Percentiles rank a stretch among this genome's conserved stretches.
Evolutionary conservation across 2,329 filamentous ascomycete genomes (phyloP).

Genomic region (Pseudocercospora crystallina): DNA sequence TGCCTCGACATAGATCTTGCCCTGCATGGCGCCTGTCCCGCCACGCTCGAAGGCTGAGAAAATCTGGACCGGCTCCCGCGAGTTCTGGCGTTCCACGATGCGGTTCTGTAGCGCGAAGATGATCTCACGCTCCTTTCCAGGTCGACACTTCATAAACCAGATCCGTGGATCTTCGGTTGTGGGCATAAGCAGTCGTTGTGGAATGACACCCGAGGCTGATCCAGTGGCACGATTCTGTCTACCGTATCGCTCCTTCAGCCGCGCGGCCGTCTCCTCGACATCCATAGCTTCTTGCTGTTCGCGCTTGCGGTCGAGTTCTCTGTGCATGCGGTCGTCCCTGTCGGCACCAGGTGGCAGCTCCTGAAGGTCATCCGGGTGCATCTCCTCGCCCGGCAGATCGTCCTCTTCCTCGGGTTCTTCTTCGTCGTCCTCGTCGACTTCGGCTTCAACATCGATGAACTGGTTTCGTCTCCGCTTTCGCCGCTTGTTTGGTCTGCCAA

Average conservation of each 20-base stretch:
- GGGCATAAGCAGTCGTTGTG: constrained; percentile 82
- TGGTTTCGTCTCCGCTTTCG: constrained; percentile 70
- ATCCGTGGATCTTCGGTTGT: constrained; percentile 95
- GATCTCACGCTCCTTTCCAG: constrained; percentile 92
- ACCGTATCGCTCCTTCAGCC: constrained; percentile 84
- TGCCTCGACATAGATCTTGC: constrained; percentile 94
- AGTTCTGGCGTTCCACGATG: constrained; percentile 74
- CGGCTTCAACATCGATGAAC: constrained; percentile 97
- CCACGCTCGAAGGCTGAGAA: constrained; percentile 91
- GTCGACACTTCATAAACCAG: constrained; percentile 89
- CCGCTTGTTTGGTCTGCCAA: constrained; percentile 61
- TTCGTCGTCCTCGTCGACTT: constrained; percentile 92
- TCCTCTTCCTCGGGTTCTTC: constrained; percentile 86
- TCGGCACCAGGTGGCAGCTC: constrained; percentile 72
- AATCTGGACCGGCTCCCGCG: constrained; percentile 78
- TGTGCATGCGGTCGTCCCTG: constrained; percentile 86
- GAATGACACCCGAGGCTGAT: constrained; percentile 73
- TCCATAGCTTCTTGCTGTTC: constrained; percentile 86
- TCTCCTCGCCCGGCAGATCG: constrained; percentile 79
- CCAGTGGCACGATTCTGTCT: constrained; percentile 65
- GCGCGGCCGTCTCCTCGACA: constrained; percentile 87
- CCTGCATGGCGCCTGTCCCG: constrained; percentile 71
- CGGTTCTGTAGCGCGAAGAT: constrained; percentile 85
- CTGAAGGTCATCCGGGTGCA: constrained; percentile 84
- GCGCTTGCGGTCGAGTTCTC: constrained; percentile 88